Conservation (phyloP, 176 grass and related monocot genomes). For the Bothriochloa decipiens region DNA sequence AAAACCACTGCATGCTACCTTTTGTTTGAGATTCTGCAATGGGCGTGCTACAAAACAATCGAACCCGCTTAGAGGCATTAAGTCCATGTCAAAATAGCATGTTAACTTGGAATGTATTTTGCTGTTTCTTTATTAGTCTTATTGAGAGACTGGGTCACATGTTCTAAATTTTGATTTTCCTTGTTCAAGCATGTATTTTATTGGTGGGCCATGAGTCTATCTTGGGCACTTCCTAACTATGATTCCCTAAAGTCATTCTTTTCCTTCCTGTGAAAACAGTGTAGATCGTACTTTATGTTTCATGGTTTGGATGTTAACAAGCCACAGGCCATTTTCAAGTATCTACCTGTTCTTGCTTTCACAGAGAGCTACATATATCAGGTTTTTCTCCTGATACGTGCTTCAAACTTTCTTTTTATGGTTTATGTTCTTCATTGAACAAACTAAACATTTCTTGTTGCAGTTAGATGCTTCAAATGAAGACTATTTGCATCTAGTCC, state of each 20-base stretch:
- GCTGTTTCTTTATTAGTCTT: conserved; percentile 21
- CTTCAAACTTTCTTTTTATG: neutral
- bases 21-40: neutral
- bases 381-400: conserved; percentile 50
- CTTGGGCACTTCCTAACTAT: neutral
- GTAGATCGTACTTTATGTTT: conserved; percentile 96
- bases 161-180: neutral
- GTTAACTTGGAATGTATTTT: neutral
- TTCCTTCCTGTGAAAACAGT: conserved; percentile 59
- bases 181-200: conserved; percentile 17
- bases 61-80: conserved; percentile 17
- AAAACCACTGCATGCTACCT: neutral
- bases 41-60: conserved; percentile 2
- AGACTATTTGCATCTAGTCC: conserved; percentile 51
- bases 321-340: conserved; percentile 77
- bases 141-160: neutral
- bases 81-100: conserved; percentile 1
- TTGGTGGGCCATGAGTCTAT: neutral
- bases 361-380: conserved; percentile 99
- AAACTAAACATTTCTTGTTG: conserved; percentile 40
- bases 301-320: conserved; percentile 70
- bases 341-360: conserved; percentile 86
- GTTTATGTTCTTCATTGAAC: conserved; percentile 18
- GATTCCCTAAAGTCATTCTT: neutral
- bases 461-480: conserved; percentile 95